A percentile compares a stretch with the other conserved stretches of the same genome.
phyloP scores from a whole-genome alignment of 352 stramenopile genomes.

The Globisporangium mamillatum region DNA sequence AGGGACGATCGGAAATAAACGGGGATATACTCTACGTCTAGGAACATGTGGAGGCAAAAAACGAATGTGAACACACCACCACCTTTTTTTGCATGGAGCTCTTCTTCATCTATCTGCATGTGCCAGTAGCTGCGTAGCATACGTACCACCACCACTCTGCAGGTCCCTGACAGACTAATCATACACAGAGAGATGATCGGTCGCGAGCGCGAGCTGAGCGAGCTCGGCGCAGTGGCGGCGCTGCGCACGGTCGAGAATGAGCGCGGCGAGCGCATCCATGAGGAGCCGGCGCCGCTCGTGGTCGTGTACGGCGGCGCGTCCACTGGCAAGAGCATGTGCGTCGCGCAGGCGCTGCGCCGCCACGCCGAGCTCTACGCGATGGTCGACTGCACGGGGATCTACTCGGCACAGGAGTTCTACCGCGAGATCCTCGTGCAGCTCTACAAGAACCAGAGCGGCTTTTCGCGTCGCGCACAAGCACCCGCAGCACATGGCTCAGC shows the following conservation, averaged over 20 bases:
- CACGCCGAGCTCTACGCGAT: conserved; percentile 41
- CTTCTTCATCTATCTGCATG: background rate
- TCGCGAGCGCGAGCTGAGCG: conserved; percentile 45
- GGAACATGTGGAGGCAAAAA: background rate
- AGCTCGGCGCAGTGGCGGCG: conserved; percentile 44
- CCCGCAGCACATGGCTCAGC: background rate
- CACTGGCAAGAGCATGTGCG: conserved; percentile 70
- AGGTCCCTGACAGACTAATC: background rate
- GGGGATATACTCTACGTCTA: background rate
- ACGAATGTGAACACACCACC: background rate
- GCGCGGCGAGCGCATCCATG: conserved; percentile 17
- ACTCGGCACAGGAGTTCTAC: conserved; percentile 65
- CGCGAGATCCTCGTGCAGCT: conserved; percentile 69
- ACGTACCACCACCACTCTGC: background rate
- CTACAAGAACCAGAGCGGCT: conserved; percentile 21
- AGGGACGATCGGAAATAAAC: background rate
- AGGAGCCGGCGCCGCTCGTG: conserved; percentile 56
- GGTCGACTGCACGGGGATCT: conserved; percentile 72
- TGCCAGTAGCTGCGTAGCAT: background rate
- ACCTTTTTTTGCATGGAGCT: background rate
- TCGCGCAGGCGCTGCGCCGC: conserved; percentile 36
- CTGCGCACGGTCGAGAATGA: conserved; percentile 25
- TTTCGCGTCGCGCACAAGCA: background rate
- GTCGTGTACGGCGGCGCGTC: conserved; percentile 73
- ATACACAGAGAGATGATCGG: conserved; percentile 36